Conservation (phyloP, 495 filamentous ascomycete species). For the Coniosporium apollinis region DNA sequence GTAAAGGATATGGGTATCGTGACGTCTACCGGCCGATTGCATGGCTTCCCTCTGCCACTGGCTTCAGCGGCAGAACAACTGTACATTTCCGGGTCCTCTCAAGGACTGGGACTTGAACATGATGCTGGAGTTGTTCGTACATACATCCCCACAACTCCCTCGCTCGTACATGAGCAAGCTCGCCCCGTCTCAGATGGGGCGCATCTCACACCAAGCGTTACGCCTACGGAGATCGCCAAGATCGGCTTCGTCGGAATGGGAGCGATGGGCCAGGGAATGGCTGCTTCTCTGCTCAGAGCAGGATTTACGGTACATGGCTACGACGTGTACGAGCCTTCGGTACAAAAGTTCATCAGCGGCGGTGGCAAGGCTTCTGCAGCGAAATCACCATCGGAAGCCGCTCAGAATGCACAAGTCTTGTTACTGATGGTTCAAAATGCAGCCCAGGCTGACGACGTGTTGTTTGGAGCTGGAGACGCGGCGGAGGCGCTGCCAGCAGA, state of each 20-base stretch:
- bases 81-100: slow-evolving; percentile 41
- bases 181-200: background rate
- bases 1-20: slow-evolving; percentile 70
- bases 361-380: slow-evolving; percentile 39
- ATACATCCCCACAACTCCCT: slow-evolving; percentile 26
- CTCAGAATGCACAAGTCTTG: slow-evolving; percentile 40
- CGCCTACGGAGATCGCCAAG: slow-evolving; percentile 24
- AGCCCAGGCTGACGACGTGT: slow-evolving; percentile 45
- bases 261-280: slow-evolving; percentile 82
- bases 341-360: slow-evolving; percentile 49
- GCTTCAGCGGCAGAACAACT: slow-evolving; percentile 51
- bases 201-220: slow-evolving; percentile 13
- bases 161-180: background rate
- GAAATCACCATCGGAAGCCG: slow-evolving; percentile 44
- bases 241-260: slow-evolving; percentile 70
- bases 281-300: slow-evolving; percentile 53
- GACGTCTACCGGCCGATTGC: slow-evolving; percentile 44
- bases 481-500: slow-evolving; percentile 38
- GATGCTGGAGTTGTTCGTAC: slow-evolving; percentile 52
- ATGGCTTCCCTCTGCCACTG: slow-evolving; percentile 49
- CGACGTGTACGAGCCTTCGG: slow-evolving; percentile 54
- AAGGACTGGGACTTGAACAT: slow-evolving; percentile 48
- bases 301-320: slow-evolving; percentile 55
- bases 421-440: slow-evolving; percentile 69
- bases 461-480: slow-evolving; percentile 43